These are phyloP conservation scores for Cicer pinnatifidum DNA, from an alignment of 306 rosid genomes.

Conservation along the genomic window DNA sequence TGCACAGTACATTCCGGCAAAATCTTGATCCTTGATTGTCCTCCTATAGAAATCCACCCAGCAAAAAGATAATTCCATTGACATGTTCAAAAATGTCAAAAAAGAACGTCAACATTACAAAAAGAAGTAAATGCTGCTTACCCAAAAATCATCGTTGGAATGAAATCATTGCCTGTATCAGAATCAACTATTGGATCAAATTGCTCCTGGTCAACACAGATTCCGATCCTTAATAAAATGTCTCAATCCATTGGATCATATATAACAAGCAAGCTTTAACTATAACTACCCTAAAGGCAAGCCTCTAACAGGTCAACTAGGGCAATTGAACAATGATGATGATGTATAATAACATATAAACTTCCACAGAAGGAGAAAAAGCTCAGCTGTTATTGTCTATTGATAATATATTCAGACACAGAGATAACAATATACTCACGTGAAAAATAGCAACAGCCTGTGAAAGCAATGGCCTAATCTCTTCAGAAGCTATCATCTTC, in stretches of 20 bases:
- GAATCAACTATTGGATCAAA: conserved; percentile 78
- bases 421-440: conserved; percentile 50
- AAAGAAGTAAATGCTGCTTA: conserved; percentile 41
- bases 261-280: neutral
- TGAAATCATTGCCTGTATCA: conserved; percentile 60
- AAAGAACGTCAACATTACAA: neutral
- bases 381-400: neutral
- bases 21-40: conserved; percentile 60
- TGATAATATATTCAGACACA: neutral
- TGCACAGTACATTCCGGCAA: conserved; percentile 82
- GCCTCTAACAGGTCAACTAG: no score
- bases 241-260: neutral
- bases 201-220: conserved; percentile 53
- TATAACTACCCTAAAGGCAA: neutral
- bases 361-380: neutral
- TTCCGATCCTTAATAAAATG: neutral
- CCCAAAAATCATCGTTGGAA: conserved; percentile 79
- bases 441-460: conserved; percentile 67
- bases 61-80: neutral
- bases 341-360: neutral
- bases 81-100: neutral
- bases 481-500: conserved; percentile 52
- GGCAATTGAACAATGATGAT: neutral
- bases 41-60: conserved; percentile 52
- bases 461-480: conserved; percentile 59